These are phyloP conservation scores for Amoeboaphelidium occidentale DNA, from an alignment of 371 early-diverging fungal species.

Conservation along the genomic window DNA sequence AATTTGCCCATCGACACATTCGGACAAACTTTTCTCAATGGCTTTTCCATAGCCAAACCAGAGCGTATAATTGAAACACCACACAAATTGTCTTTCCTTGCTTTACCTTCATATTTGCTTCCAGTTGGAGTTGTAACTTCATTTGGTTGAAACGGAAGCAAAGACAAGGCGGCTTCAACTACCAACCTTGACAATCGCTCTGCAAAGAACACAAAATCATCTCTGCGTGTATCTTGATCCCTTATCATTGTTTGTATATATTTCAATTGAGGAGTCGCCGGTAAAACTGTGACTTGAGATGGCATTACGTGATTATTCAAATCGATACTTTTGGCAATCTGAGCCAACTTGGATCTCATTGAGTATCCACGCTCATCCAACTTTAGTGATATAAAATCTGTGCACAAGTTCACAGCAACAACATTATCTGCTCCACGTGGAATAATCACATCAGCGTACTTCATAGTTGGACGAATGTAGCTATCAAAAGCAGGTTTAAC, in stretches of 20 bases:
- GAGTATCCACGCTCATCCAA: slow-evolving; percentile 38
- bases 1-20: slow-evolving; percentile 63
- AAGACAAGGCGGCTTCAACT: slow-evolving; percentile 40
- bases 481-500: slow-evolving; percentile 81
- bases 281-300: too few species aligned
- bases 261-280: too few species aligned
- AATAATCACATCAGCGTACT: slow-evolving; percentile 68
- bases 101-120: slow-evolving; percentile 24
- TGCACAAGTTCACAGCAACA: slow-evolving; percentile 67
- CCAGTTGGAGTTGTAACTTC: slow-evolving; percentile 36
- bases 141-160: slow-evolving; percentile 23
- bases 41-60: slow-evolving; percentile 68
- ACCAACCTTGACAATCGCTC: slow-evolving; percentile 58
- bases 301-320: too few species aligned
- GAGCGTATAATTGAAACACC: slow-evolving; percentile 67
- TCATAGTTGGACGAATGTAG: slow-evolving; percentile 62
- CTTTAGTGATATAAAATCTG: slow-evolving; percentile 56
- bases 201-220: slow-evolving; percentile 70
- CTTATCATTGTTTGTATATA: slow-evolving; percentile 65
- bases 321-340: too few species aligned
- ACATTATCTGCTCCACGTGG: slow-evolving; percentile 70
- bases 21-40: slow-evolving; percentile 45
- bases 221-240: slow-evolving; percentile 35
- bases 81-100: slow-evolving; percentile 19
- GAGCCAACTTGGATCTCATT: slow-evolving; percentile 19